Evolutionary conservation across 805 yeast genomes (phyloP), one percentile per base, ranked within the genome.

Genomic region (Yarrowia sp.): DNA sequence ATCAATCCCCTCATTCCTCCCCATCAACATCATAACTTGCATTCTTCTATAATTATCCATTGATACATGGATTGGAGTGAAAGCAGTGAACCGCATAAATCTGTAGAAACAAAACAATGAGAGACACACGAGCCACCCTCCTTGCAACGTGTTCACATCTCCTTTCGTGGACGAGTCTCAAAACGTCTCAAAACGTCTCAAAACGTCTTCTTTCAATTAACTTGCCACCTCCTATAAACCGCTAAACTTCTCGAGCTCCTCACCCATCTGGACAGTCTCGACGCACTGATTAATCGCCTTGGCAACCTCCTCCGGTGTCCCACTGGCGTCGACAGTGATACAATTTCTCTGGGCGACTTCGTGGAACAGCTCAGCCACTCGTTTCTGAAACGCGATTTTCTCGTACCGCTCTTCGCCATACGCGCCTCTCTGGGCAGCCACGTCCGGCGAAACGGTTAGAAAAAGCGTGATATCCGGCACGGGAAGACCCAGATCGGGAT

Each of bases 401-500:
- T 95, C 99, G 78, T 95, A 95, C 66, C 97, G 80, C 76, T 95
- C 99, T n/a, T 87, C 89, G 14, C 99, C 99, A 81, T 90, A 95
- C 0, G 96, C 96, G 12, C 86, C 86, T 67, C 98, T 81, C 19
- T 75, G 70, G 24, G 81, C 76, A 3, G 77, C 78, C 8, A 78
- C 83, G 70, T 77, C 74, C 39, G 85, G 82, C 53, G 83, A 79
- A 49, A 90, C 82, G 44, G 90, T 87, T 69, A 95, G 79, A 72
- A 94, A 95, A 0, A 95, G 67, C 0, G 94, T 89, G 60, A 89
- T 70, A 76, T 95, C 99, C 0, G 99, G 98, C 71, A 80, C 84
- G 0, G 97, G 92, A 14, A 95, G 82, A 0, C 98, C 98, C 33
- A 77, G 78, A 72, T 95, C 99, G 0, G 97, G 95, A 38, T 80